These are phyloP conservation scores for Microascus cirrosus DNA, from an alignment of 2,329 filamentous ascomycete species.

Conservation along the genomic window DNA sequence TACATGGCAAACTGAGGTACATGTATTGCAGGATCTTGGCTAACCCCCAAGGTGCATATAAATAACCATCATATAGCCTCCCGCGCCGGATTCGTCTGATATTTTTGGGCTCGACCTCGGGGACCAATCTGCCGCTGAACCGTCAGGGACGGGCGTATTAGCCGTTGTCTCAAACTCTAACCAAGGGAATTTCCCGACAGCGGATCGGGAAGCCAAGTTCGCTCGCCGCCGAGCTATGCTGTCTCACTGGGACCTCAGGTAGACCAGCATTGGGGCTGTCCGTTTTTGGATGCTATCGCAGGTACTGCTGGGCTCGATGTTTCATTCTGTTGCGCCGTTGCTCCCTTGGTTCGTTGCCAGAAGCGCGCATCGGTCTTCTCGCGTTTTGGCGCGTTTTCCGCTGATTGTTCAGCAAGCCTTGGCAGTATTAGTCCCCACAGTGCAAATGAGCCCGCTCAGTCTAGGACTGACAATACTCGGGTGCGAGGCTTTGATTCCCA, in stretches of 20 bases:
- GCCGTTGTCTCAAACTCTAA: not conserved
- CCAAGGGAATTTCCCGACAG: not conserved
- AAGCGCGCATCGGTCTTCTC: not conserved
- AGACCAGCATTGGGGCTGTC: too few species aligned
- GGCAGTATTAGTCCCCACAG: not conserved
- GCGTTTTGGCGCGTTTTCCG: not conserved
- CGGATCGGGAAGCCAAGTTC: too few species aligned
- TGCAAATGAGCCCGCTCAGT: not conserved
- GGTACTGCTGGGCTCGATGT: too few species aligned
- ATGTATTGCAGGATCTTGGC: not conserved
- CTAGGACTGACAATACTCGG: not conserved
- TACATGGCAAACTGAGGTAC: too few species aligned
- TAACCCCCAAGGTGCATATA: not conserved
- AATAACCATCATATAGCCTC: not conserved
- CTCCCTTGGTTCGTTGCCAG: too few species aligned
- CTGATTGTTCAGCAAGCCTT: not conserved
- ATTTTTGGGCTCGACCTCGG: not conserved
- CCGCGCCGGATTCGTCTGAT: not conserved
- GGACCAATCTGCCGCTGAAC: not conserved
- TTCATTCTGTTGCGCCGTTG: too few species aligned
- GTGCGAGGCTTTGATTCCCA: not conserved
- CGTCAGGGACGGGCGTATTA: not conserved
- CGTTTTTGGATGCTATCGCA: too few species aligned
- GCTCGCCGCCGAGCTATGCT: too few species aligned
- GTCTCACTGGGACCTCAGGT: too few species aligned